phyloP scores from a whole-genome alignment of 805 yeast genomes.

The Kuraishia capsulata region DNA sequence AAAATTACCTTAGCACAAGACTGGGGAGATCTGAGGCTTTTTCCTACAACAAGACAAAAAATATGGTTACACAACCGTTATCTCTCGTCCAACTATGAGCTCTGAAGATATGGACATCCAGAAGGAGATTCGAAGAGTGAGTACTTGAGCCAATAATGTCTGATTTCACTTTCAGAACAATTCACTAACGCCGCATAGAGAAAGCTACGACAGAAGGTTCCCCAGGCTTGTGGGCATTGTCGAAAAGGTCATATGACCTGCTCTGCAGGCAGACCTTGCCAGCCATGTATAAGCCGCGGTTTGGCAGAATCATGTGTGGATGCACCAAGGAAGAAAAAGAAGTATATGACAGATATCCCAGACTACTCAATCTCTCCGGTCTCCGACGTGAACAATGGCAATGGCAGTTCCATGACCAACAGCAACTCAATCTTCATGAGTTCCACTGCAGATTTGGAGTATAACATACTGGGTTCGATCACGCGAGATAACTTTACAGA shows the following conservation, averaged over 20 bases:
- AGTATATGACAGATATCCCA: conserved; percentile 63
- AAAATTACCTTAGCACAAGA: no score
- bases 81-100: no score
- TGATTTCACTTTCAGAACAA: no score
- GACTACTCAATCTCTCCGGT: conserved; percentile 6
- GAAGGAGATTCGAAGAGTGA: no score
- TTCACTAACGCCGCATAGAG: no score
- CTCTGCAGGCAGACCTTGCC: conserved; percentile 57
- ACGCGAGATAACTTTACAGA: conserved; percentile 29
- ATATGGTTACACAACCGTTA: no score
- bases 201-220: conserved; percentile 41
- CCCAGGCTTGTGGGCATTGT: conserved; percentile 87
- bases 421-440: conserved; percentile 46
- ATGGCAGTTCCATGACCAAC: background rate
- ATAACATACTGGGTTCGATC: conserved; percentile 58
- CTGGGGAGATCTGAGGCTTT: no score
- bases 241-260: conserved; percentile 90
- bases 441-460: conserved; percentile 66
- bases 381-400: background rate
- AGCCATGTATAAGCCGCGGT: conserved; percentile 65
- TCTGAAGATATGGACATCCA: no score
- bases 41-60: no score
- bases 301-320: conserved; percentile 67
- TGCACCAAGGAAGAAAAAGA: conserved; percentile 82
- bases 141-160: no score